A percentile compares a stretch with the other conserved stretches of the same genome.
These are phyloP conservation scores for Psidium guajava DNA, from an alignment of 345 rosid species.

Conservation along the genomic window DNA sequence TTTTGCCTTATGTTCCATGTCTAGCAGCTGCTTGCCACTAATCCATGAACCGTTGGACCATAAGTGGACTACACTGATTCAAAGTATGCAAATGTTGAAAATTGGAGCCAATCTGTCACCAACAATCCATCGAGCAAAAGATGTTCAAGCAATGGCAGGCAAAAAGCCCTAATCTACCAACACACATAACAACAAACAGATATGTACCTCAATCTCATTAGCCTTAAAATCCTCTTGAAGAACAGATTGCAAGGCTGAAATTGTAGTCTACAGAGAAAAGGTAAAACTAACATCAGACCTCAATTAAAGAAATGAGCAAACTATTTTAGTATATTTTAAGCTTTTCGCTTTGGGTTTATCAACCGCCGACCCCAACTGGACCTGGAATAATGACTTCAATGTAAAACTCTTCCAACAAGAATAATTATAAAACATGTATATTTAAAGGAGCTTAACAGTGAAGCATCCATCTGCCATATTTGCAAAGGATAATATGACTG, in stretches of 20 bases:
- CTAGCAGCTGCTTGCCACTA: background rate
- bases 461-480: background rate
- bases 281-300: background rate
- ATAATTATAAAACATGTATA: background rate
- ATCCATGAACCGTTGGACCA: background rate
- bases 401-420: background rate
- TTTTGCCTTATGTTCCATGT: background rate
- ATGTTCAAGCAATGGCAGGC: background rate
- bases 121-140: background rate
- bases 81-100: background rate
- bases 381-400: background rate
- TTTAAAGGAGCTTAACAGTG: background rate
- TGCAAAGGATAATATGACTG: background rate
- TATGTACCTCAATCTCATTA: conserved; percentile 50
- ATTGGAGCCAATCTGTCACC: background rate
- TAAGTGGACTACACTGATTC: background rate
- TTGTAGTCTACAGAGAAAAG: conserved; percentile 31
- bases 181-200: background rate
- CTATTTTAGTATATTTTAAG: no score
- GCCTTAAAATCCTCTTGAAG: conserved; percentile 70
- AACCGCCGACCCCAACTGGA: no score
- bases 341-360: no score
- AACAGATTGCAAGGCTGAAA: conserved; percentile 61
- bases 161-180: background rate
- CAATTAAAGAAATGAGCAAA: background rate